Evolutionary conservation across 768 basidiomycete genomes (phyloP).

Genomic region (Auriscalpium vulgare): DNA sequence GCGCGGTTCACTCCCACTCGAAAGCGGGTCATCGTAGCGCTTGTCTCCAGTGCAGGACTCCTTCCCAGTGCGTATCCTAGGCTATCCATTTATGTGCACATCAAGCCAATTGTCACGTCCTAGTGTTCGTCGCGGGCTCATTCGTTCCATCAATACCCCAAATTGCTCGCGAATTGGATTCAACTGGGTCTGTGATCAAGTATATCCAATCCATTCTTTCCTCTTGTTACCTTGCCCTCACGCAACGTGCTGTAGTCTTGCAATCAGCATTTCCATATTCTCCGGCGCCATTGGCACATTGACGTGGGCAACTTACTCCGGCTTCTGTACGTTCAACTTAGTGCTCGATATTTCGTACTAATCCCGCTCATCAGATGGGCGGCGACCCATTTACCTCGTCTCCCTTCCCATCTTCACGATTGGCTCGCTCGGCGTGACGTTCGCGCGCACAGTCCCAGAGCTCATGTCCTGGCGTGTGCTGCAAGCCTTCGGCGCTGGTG

Average conservation of each 20-base stretch:
- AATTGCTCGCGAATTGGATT: slow-evolving; percentile 55
- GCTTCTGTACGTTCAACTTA: background rate
- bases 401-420: slow-evolving; percentile 51
- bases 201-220: slow-evolving; percentile 12
- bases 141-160: slow-evolving; percentile 73
- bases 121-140: slow-evolving; percentile 61
- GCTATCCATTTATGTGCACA: background rate
- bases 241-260: background rate
- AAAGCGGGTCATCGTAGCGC: slow-evolving; percentile 1
- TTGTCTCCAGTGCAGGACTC: background rate
- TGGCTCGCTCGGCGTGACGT: slow-evolving; percentile 53
- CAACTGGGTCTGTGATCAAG: slow-evolving; percentile 53
- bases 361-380: slow-evolving; percentile 42
- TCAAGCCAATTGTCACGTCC: background rate
- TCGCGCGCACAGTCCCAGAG: slow-evolving; percentile 31
- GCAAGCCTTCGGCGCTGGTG: slow-evolving; percentile 61
- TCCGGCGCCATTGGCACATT: slow-evolving; percentile 3
- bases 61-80: background rate
- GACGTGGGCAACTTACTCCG: slow-evolving; percentile 7
- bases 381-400: slow-evolving; percentile 49
- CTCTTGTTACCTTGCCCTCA: background rate
- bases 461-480: slow-evolving; percentile 58
- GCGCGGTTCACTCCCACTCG: background rate
- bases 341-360: background rate
- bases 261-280: slow-evolving; percentile 7